These are phyloP conservation scores for Pseudogymnoascus sp. DNA, from an alignment of 2,329 filamentous ascomycete species.

Conservation along the genomic window DNA sequence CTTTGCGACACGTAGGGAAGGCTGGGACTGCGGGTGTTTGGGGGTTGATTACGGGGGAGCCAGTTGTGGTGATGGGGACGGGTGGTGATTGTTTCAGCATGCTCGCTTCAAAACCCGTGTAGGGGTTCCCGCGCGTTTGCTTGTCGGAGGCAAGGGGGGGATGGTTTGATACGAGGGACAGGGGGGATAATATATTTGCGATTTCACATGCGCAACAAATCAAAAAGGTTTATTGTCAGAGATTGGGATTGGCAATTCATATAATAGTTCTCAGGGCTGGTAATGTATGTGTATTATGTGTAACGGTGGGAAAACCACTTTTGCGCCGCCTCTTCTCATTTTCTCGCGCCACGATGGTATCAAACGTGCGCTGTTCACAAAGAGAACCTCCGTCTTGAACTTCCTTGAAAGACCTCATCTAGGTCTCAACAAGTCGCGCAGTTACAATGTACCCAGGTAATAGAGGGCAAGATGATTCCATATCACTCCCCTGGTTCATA, in stretches of 20 bases:
- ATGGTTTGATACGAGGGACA: background rate
- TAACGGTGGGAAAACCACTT: background rate
- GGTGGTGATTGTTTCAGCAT: background rate
- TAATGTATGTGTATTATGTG: constrained; percentile 1
- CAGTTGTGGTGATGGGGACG: background rate
- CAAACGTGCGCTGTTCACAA: background rate
- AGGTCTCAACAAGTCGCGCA: background rate
- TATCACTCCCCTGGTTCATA: background rate
- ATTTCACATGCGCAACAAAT: background rate
- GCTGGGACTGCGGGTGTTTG: constrained; percentile 3
- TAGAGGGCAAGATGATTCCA: background rate
- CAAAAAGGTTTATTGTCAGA: background rate
- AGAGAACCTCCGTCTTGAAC: background rate
- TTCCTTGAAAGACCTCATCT: background rate
- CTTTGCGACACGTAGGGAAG: constrained; percentile 1
- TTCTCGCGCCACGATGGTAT: background rate
- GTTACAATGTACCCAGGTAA: background rate
- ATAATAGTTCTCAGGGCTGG: background rate
- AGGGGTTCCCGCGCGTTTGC: constrained; percentile 2
- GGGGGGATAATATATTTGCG: background rate
- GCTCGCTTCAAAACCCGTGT: background rate
- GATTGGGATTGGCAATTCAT: background rate
- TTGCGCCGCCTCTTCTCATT: background rate
- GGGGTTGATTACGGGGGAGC: constrained; percentile 4
- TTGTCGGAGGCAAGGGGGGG: background rate